Evolutionary conservation across 2,329 filamentous ascomycete species (phyloP), one percentile per base, ranked within the genome.

Genomic region (Plenodomus biglobosus): DNA sequence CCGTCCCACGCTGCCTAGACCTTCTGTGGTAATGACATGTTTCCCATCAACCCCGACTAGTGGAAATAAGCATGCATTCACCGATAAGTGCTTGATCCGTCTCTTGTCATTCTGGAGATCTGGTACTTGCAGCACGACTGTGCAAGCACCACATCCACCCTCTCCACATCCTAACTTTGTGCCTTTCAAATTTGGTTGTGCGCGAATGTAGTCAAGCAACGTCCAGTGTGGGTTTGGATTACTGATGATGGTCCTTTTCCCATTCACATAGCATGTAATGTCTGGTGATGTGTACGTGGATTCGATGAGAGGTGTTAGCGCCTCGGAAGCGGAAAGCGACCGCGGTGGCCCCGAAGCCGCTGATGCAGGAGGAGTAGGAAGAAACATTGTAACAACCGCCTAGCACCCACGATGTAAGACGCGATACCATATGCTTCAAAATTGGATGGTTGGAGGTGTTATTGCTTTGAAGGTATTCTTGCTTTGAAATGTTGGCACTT

Each of bases 151-250:
- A 66, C 92, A 97, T 6, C 92, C 92, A 56, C 92, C 92, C 76
- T 97, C 94, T 51, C 90, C 90, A 75, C 92, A 97, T 39, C 92
- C 94, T 72, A 97, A 81, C 72, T 97, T 97, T 8, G 92, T 97
- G 19, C 94, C 92, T 8, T 92, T 96, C 62, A 97, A 78, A 1
- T 91, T 91, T 92, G 89, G 41, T 89, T 71, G 65, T 3, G 68
- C 91, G 52, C 92, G 84, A 21, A 97, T 82, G 64, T 96, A 97
- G 70, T 97, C 92, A 8, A 97, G 78, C 19, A 97, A 78, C 0
- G 92, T 97, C 50, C 91, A 80, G 68, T 96, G 90, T 0, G 94
- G 94, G 64, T 97, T 91, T 37, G 94, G 83, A 13, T 91, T 85
- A 61, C 94, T 90, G 22, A 97, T 78, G 2, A 86, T 81, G 11